Evolutionary conservation across 345 rosid genomes (phyloP), one percentile per base, ranked within the genome.

Genomic region (Lumnitzera racemosa): DNA sequence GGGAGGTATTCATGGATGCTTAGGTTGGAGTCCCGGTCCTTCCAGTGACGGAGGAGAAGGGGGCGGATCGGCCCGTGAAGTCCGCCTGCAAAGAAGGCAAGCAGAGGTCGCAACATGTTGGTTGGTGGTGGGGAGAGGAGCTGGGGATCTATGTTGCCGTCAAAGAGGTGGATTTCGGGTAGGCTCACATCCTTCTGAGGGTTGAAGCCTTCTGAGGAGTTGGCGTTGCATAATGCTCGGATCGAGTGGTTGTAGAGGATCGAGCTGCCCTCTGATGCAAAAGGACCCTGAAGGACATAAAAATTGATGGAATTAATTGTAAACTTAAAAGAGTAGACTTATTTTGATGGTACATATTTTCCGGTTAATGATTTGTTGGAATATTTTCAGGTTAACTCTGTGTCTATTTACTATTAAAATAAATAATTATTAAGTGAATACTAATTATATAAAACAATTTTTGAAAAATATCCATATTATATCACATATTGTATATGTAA

Each of bases 171-270:
- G 49, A 92, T 83, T 74, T 92, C 96, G 0, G 96, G 96, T 11
- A 87, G 76, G 74, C 84, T 79, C 15, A 76, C 98, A 58, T 92
- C 96, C 51, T 82, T 89, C 49, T 16, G 66, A 4, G 94, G 94
- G 62, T 75, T 81, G 72, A 92, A 92, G 47, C 96, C 96, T 77
- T 92, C 96, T 57, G 98, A 92, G 17, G 84, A 68, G 74, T 92
- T 89, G 72, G 98, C 98, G 58, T 92, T 92, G 74, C 98, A 92
- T 20, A 92, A 62, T n/a, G 75, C 96, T 48, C 96, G 71, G 53
- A 89, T 89, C 20, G 96, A 92, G 43, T 68, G 80, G 65, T 77
- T 74, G 78, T 72, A 85, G 11, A 92, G 81, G 51, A 51, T 50
- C 2, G 72, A 47, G 59, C 71, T 70, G 20, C 79, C 94, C 46